phyloP scores from a whole-genome alignment of 148 eudicot species.

The Rhododendron simsii region DNA sequence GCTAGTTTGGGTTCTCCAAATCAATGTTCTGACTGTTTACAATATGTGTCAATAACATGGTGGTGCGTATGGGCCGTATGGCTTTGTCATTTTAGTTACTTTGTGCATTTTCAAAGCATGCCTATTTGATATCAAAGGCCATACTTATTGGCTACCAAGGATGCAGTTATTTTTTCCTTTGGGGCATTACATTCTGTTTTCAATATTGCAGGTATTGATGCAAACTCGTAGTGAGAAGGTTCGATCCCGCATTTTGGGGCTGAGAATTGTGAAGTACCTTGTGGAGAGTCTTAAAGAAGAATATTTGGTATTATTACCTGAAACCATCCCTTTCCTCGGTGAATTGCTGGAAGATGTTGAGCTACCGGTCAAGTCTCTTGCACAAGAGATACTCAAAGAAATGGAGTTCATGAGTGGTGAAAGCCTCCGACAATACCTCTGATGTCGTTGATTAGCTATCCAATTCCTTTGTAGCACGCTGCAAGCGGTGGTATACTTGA shows the following conservation, averaged over 20 bases:
- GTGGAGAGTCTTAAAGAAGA: constrained; percentile 85
- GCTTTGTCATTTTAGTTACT: not conserved
- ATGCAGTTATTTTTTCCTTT: not conserved
- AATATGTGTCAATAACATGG: not conserved
- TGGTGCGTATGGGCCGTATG: not conserved
- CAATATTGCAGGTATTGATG: constrained; percentile 67
- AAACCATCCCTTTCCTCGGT: constrained; percentile 90
- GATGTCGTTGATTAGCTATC: constrained; percentile 6
- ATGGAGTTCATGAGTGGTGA: constrained; percentile 88
- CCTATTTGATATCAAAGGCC: not conserved
- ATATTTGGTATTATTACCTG: constrained; percentile 71
- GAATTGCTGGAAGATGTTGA: constrained; percentile 92
- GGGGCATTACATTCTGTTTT: not conserved
- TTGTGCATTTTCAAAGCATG: not conserved
- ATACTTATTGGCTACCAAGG: not conserved
- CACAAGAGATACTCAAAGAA: constrained; percentile 87
- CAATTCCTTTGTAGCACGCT: not conserved
- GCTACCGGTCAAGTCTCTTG: constrained; percentile 72
- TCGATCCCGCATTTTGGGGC: constrained; percentile 66
- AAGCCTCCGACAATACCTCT: constrained; percentile 74
- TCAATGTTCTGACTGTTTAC: not conserved
- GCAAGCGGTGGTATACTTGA: not conserved
- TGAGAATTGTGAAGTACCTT: constrained; percentile 65
- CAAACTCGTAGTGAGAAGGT: constrained; percentile 80
- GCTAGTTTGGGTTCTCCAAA: not conserved